phyloP scores from a whole-genome alignment of 2,329 filamentous ascomycete genomes.

The Monosporascus sp. region DNA sequence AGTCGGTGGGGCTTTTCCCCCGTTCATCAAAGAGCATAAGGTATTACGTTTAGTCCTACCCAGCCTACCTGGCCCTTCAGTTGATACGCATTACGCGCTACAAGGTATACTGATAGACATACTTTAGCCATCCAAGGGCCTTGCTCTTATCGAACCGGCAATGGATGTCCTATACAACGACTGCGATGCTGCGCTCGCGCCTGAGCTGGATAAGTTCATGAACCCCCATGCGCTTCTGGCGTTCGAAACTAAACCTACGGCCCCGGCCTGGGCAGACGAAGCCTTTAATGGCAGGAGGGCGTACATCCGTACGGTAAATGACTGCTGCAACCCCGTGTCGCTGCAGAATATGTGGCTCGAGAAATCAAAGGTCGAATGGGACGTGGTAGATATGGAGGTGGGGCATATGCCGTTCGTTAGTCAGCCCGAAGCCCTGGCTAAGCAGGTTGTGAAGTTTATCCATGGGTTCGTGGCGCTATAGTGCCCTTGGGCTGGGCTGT shows the following conservation, averaged over 20 bases:
- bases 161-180: constrained; percentile 19
- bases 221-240: constrained; percentile 12
- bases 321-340: constrained; percentile 14
- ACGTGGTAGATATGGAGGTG: constrained; percentile 17
- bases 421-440: constrained; percentile 13
- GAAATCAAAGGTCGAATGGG: constrained; percentile 19
- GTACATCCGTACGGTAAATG: constrained; percentile 16
- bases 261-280: constrained; percentile 14
- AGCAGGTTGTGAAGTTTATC: constrained; percentile 9
- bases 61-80: not conserved
- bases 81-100: too few species aligned
- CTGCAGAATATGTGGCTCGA: constrained; percentile 19
- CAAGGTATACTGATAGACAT: not conserved
- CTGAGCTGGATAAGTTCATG: constrained; percentile 7
- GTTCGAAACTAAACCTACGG: constrained; percentile 11
- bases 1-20: constrained; percentile 13
- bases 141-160: constrained; percentile 16
- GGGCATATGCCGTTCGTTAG: constrained; percentile 24
- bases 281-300: constrained; percentile 12
- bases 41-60: not conserved
- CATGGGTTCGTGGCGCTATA: constrained; percentile 1
- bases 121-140: constrained; percentile 6
- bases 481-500: too few species aligned
- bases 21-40: constrained; percentile 15
- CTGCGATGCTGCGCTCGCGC: constrained; percentile 8